Evolutionary conservation across 2,329 filamentous ascomycete genomes (phyloP).

Genomic region (Apiospora rasikravindrae): DNA sequence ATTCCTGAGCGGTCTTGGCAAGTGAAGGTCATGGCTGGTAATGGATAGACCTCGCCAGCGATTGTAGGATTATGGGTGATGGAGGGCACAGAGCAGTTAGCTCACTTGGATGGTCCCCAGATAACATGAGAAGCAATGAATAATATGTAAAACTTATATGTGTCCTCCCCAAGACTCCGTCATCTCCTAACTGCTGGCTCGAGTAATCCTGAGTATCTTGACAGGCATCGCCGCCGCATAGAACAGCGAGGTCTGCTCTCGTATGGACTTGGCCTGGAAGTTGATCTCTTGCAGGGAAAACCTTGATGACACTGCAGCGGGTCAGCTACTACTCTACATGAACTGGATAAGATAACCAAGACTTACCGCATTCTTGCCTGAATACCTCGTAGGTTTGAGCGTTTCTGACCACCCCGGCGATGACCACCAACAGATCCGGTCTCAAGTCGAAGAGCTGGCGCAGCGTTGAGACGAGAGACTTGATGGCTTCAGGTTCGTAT

Average conservation of each 20-base stretch:
- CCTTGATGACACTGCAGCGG: conserved; percentile 28
- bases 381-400: conserved; percentile 66
- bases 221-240: conserved; percentile 43
- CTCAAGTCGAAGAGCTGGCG: conserved; percentile 64
- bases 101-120: not conserved
- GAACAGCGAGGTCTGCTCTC: conserved; percentile 52
- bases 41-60: too few species aligned
- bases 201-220: conserved; percentile 28
- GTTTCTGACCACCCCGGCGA: conserved; percentile 69
- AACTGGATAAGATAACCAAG: too few species aligned
- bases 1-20: too few species aligned
- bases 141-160: too few species aligned
- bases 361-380: conserved; percentile 61
- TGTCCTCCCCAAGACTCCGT: too few species aligned
- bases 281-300: conserved; percentile 45
- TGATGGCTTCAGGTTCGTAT: conserved; percentile 70
- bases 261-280: conserved; percentile 47
- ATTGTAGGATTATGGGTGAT: too few species aligned
- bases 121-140: not conserved
- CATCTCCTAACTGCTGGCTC: not conserved
- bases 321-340: not conserved
- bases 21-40: too few species aligned
- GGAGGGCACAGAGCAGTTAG: too few species aligned
- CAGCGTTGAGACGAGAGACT: conserved; percentile 68
- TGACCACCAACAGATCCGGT: conserved; percentile 62